Base-by-base conservation (phyloP, 768 basidiomycete species). In the Ramaria rubella region DNA sequence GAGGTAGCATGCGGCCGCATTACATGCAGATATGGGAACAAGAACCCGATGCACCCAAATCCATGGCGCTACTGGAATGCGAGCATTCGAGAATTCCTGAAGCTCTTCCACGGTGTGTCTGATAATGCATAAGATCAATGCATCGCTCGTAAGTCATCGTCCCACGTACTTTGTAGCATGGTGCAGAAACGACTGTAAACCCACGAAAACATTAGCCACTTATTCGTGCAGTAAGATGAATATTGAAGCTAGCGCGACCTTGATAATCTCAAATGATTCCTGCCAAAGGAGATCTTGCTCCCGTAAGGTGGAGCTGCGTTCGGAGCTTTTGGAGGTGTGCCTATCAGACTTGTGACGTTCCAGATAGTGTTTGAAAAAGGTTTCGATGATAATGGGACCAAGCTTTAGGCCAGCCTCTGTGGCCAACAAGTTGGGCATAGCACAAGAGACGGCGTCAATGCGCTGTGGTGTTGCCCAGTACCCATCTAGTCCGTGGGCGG, bases 41-140 rank as follows among this genome's bases (percentile, higher is more conserved):
- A 83, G 64, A 9, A 87, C 72, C 49, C 85, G 77, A 49, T 87
- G 77, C 43, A 90, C 80, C 60, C 83, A 86, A 8, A 89, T 83
- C 79, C 85, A 90, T 29, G 91, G 91, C 15, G 93, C 90, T 14
- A 90, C 82, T 0, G 88, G 90, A 0, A 88, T 92, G 17, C 85
- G 81, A 0, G 82, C 85, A 64, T 93, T 92, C 1, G 85, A 45
- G 31, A 56, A 56, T 27, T 83, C 63, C 81, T 89, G 91, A 0
- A 92, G 73, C 55, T 92, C 90, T 68, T 94, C 90, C 0, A 93
- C 84, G 0, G 91, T 83, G 68, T 94, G 88, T 48, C 89, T 91
- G 62, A 21, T 52, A 31, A 45, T 12, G 31, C 36, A 5, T 50
- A 3, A 48, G 27, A 46, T 55, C 24, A 43, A 56, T 29, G 21